Evolutionary conservation across 306 rosid species (phyloP).

Genomic region (Morella rubra): DNA sequence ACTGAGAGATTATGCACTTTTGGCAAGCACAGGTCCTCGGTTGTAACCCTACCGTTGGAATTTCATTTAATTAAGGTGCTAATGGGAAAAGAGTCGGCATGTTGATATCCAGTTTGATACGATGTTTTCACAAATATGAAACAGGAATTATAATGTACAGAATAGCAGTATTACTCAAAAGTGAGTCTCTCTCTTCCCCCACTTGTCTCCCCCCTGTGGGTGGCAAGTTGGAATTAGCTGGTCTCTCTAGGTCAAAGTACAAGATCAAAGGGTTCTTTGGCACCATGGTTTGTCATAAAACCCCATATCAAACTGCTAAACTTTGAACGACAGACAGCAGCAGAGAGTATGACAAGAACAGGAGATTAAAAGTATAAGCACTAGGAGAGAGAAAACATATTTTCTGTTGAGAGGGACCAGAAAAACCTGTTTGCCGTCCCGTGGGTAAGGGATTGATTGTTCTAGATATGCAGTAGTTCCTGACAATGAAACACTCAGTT

Average conservation of each 20-base stretch:
- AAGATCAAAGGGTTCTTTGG: not conserved
- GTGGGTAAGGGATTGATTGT: slow-evolving; percentile 77
- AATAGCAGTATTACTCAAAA: not conserved
- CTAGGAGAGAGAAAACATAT: not conserved
- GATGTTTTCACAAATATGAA: too few relatives aligned
- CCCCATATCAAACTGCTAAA: not conserved
- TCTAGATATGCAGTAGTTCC: slow-evolving; percentile 82
- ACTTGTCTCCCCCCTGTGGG: not conserved
- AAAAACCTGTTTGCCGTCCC: slow-evolving; percentile 90
- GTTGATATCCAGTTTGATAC: too few relatives aligned
- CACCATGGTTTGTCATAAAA: not conserved
- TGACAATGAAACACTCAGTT: slow-evolving; percentile 41
- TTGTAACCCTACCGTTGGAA: too few relatives aligned
- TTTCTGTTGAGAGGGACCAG: slow-evolving; percentile 6
- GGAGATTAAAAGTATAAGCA: not conserved
- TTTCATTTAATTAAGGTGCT: too few relatives aligned
- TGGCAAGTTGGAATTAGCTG: not conserved
- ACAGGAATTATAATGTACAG: too few relatives aligned
- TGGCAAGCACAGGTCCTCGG: not conserved
- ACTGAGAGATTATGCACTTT: not conserved
- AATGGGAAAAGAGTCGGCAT: too few relatives aligned
- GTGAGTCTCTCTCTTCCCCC: not conserved
- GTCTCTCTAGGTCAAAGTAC: not conserved
- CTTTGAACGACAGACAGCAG: not conserved
- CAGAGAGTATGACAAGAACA: not conserved